Base-by-base conservation (phyloP, 1,284 basidiomycete species). In the Cryptococcus floricola region DNA sequence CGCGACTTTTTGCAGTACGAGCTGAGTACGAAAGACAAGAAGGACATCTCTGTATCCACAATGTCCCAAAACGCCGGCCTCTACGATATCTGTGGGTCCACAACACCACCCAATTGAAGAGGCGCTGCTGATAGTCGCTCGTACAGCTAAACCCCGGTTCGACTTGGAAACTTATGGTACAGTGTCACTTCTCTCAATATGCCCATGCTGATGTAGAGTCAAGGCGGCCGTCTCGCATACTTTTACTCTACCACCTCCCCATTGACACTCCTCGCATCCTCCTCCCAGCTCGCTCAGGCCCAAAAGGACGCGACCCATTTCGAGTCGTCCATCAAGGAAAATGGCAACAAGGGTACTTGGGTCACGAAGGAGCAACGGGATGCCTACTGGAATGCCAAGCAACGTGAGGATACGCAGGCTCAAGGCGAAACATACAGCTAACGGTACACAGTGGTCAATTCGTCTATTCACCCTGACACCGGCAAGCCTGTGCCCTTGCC, bases 191-290 rank as follows among this genome's bases (percentile, higher is more conserved):
- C 28, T 31, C 43, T 18, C 12, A 19, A 34, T 34, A n/a, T 27
- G 10, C 34, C 19, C 27, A 39, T 5, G n/a, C 34, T 27, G 28
- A 44, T 58, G 25, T 52, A 34, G 9, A 27, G 18, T 19, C 3
- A 54, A 76, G 74, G 62, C 31, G 81, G 81, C n/a, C 76, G 81
- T 23, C 65, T 81, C 7, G 55, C 66, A 8, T 80, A 82, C 65
- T 82, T 82, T 63, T 78, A 80, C 62, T 74, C 71, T 5, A 78
- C 79, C 45, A 82, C 81, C 0, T 81, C 80, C 2, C 81, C 81
- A 0, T 65, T 81, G 16, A 82, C 81, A 5, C 74, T 82, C 23
- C 70, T 82, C 46, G 78, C 79, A 1, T 76, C 77, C 5, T 58
- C 69, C 0, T 28, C 58, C n/a, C 58, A 78, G 57, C 70, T 81